Percentiles rank a stretch among this genome's conserved stretches.
phyloP scores from a whole-genome alignment of 2,329 filamentous ascomycete species.

The Calonectria crousiana region DNA sequence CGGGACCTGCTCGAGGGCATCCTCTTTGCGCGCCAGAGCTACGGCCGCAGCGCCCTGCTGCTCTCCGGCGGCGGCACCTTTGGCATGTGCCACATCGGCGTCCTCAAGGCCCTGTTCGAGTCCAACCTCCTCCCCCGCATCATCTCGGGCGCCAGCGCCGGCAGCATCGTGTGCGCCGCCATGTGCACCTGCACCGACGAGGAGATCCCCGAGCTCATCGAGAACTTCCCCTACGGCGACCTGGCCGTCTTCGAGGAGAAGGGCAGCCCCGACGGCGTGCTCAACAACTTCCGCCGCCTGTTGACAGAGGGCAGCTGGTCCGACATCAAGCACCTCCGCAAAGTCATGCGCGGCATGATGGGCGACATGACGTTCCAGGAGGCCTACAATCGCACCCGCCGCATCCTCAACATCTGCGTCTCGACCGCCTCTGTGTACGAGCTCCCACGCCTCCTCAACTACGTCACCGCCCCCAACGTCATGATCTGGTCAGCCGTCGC shows the following conservation, averaged over 20 bases:
- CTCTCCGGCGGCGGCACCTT: slow-evolving; percentile 90
- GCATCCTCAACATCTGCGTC: slow-evolving; percentile 94
- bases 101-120: slow-evolving; percentile 84
- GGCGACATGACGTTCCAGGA: slow-evolving; percentile 96
- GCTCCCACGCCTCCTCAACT: slow-evolving; percentile 88
- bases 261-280: slow-evolving; percentile 68
- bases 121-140: slow-evolving; percentile 83
- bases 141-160: slow-evolving; percentile 88
- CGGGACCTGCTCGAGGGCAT: slow-evolving; percentile 75
- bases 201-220: slow-evolving; percentile 78
- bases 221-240: slow-evolving; percentile 82
- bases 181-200: slow-evolving; percentile 83
- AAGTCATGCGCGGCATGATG: slow-evolving; percentile 84
- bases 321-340: slow-evolving; percentile 83
- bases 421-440: slow-evolving; percentile 91
- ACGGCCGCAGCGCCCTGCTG: slow-evolving; percentile 85
- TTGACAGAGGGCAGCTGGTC: slow-evolving; percentile 87
- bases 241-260: slow-evolving; percentile 82
- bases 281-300: slow-evolving; percentile 78
- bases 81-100: slow-evolving; percentile 92
- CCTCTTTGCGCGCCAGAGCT: slow-evolving; percentile 80
- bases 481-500: slow-evolving; percentile 97
- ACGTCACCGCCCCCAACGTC: slow-evolving; percentile 92
- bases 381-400: slow-evolving; percentile 92
- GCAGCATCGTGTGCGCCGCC: slow-evolving; percentile 86